Base-by-base conservation (phyloP, 2,329 filamentous ascomycete species). In the Aspergillus nomiae region DNA sequence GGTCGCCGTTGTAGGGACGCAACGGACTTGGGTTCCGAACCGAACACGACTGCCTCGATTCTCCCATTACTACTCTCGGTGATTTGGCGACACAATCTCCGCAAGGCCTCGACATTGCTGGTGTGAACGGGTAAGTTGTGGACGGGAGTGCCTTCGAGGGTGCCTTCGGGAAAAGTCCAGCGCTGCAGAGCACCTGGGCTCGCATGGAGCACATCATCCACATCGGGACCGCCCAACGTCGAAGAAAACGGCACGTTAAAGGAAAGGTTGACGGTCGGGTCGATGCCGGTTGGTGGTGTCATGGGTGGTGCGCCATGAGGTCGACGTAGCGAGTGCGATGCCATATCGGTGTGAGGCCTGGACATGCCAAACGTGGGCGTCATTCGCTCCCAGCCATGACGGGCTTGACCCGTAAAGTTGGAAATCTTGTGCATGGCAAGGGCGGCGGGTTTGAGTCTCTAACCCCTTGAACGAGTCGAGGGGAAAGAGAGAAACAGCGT, bases 171-270 rank as follows among this genome's bases (percentile, higher is more conserved):
- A 78, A 97, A 94, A 57, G 92, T 95, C 95, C 95, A 99, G 77
- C 92, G 89, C 69, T 94, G 87, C 68, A 96, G 89, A 64, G 94
- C 94, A 70, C 92, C 91, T 62, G 89, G 88, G 67, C 92, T 97
- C 67, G 94, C 93, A 81, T 97, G 94, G 65, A 98, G 87, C 73
- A 99, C 92, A 79, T 98, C 94, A 78, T 97, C 93, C 70, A 91
- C 91, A 74, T 98, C 93, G 67, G 95, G 95, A 38, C 95, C 95
- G 66, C 92, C 87, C 65, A 99, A 88, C 73, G 94, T 94, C 67
- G 92, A 96, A 70, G 93, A 90, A 81, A 98, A 97, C 65, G 95
- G 95, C 56, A 99, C 91, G 77, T 97, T 98, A 88, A 99, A 98
- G 68, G 92, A 94, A 77, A 97, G 90, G 79, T 96, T 92, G 79